Base-by-base conservation (phyloP, 2,329 filamentous ascomycete species). In the Trichoderma sp. region DNA sequence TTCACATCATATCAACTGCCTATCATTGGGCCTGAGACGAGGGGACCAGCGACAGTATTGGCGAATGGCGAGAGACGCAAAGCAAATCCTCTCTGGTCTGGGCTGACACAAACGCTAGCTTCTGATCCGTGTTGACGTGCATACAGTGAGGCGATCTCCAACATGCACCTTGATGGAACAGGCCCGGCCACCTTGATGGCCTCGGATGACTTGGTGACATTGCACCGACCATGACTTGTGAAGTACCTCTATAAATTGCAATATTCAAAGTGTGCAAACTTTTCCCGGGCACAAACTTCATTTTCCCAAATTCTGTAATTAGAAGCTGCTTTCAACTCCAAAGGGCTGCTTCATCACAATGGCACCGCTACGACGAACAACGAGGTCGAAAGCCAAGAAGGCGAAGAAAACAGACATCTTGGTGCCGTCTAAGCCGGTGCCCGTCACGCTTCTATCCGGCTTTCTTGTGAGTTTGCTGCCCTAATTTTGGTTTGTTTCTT, bases 401-500 rank as follows among this genome's bases (percentile, higher is more conserved):
- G 24, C n/a, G 5, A 54, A 44, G 5, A 63, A 47, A 6, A 54
- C 52, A 7, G 28, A 60, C n/a, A 28, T 21, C 30, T 5, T 57
- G 30, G 44, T 64, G 28, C 61, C 61, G 9, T 17, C 41, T 15
- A 76, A 71, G 43, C 67, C 72, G 9, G 63, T 77, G 3, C 75
- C 76, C 0, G 76, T 77, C 9, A 77, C 76, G 7, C 69, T 77
- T 1, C 68, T 77, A 0, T 77, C 76, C 2, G 76, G 76, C 0
- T 77, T 77, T 28, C 50, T 77, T 57, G 76, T 77, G 65, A 24
- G 66, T 41, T 19, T 12, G 24, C 24, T 24, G 28, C 12, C 1
- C 10, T 15, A 41, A 5, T 5, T 15, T 0, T 43, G 10, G 19
- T 43, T 21, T 60, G 9, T 2, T 21, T 50, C 34, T 1, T 12